These are phyloP conservation scores for Ceratobasidium sp. DNA, from an alignment of 1,284 basidiomycete genomes.

Conservation along the genomic window DNA sequence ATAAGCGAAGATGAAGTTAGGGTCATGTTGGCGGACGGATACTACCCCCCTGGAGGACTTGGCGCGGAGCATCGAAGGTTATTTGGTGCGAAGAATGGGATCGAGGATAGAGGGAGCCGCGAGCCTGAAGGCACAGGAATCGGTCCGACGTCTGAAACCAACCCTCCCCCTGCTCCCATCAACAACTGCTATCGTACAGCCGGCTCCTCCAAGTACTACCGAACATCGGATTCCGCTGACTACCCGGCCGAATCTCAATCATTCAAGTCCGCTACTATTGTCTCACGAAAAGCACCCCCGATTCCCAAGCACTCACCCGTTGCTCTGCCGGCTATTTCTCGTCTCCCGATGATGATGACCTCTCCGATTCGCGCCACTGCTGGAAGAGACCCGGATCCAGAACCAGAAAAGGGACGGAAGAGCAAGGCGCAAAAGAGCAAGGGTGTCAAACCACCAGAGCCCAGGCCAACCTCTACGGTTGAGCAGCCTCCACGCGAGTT, in stretches of 20 bases:
- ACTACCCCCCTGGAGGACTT: conserved; percentile 22
- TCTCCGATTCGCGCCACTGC: conserved; percentile 30
- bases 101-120: background rate
- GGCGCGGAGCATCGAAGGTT: conserved; percentile 11
- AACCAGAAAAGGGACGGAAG: background rate
- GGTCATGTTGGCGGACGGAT: conserved; percentile 20
- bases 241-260: background rate
- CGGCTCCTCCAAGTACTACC: conserved; percentile 11
- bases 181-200: background rate
- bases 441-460: background rate
- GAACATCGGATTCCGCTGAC: background rate
- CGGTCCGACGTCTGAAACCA: background rate
- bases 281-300: background rate
- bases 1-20: conserved; percentile 31
- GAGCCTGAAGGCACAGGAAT: background rate
- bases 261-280: background rate
- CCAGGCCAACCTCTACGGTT: background rate
- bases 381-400: conserved; percentile 1
- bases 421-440: conserved; percentile 11
- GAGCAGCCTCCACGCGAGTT: background rate
- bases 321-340: conserved; percentile 8
- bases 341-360: conserved; percentile 38
- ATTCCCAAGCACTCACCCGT: conserved; percentile 33
- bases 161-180: background rate
- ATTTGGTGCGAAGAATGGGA: conserved; percentile 20